These are phyloP conservation scores for Solanum boliviense DNA, from an alignment of 257 asterid species.

Conservation along the genomic window DNA sequence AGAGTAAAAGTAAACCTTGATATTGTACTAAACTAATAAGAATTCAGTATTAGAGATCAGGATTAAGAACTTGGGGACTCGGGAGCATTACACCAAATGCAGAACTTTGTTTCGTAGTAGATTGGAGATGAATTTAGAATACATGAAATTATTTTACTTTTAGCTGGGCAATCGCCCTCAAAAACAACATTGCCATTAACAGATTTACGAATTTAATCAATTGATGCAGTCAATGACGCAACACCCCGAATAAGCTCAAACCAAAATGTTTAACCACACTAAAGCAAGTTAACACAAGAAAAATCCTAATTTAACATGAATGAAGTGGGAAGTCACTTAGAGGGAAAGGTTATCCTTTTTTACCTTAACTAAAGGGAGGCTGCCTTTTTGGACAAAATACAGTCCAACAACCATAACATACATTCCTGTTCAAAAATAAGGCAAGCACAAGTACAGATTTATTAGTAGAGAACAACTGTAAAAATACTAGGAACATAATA, in stretches of 20 bases:
- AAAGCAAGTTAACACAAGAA: neutral
- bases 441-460: neutral
- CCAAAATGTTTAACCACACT: neutral
- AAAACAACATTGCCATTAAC: neutral
- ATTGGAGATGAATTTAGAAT: neutral
- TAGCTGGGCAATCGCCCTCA: neutral
- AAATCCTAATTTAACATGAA: neutral
- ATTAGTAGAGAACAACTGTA: neutral
- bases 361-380: constrained; percentile 57
- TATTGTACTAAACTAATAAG: neutral
- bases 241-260: neutral
- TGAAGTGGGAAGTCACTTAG: neutral
- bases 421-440: constrained; percentile 34
- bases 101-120: neutral
- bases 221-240: neutral
- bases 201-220: neutral
- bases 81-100: neutral
- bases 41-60: neutral
- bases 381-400: constrained; percentile 24
- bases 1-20: neutral
- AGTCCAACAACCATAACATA: constrained; percentile 91
- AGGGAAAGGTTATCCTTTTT: neutral
- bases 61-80: neutral
- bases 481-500: neutral
- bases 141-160: neutral